phyloP scores from a whole-genome alignment of 2,329 filamentous ascomycete genomes.

The Fusarium kyushuense region DNA sequence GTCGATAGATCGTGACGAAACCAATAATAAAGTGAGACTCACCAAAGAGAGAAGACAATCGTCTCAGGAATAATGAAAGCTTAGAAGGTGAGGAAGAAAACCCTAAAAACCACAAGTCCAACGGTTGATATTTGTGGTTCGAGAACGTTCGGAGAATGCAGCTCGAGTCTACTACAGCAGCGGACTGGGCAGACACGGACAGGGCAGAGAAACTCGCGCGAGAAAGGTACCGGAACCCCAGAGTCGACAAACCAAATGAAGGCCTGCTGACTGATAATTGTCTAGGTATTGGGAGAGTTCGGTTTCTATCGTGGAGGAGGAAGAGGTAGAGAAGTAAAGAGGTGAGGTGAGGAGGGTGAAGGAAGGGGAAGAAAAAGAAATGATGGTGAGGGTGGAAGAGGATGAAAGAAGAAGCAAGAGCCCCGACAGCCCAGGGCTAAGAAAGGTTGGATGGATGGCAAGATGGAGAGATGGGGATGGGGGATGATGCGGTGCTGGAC shows the following conservation, averaged over 20 bases:
- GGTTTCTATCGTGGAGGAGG: conserved; percentile 50
- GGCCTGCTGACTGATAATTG: conserved; percentile 52
- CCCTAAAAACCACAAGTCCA: conserved; percentile 35
- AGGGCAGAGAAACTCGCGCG: conserved; percentile 49
- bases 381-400: conserved; percentile 42
- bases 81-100: conserved; percentile 20
- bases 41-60: conserved; percentile 40
- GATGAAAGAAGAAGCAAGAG: conserved; percentile 43
- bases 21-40: conserved; percentile 21
- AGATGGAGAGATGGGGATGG: conserved; percentile 46
- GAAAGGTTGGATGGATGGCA: conserved; percentile 45
- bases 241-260: conserved; percentile 49
- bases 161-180: conserved; percentile 45
- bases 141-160: conserved; percentile 37
- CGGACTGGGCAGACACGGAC: conserved; percentile 48
- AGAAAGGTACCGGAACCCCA: conserved; percentile 51
- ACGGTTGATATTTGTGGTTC: conserved; percentile 19
- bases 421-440: conserved; percentile 30
- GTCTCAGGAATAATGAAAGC: conserved; percentile 25
- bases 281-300: conserved; percentile 54
- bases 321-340: conserved; percentile 41
- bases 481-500: conserved; percentile 38
- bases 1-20: background rate
- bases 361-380: conserved; percentile 36
- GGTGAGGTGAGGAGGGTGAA: conserved; percentile 27